Evolutionary conservation across 768 basidiomycete genomes (phyloP).

Genomic region (Auricularia sp.): DNA sequence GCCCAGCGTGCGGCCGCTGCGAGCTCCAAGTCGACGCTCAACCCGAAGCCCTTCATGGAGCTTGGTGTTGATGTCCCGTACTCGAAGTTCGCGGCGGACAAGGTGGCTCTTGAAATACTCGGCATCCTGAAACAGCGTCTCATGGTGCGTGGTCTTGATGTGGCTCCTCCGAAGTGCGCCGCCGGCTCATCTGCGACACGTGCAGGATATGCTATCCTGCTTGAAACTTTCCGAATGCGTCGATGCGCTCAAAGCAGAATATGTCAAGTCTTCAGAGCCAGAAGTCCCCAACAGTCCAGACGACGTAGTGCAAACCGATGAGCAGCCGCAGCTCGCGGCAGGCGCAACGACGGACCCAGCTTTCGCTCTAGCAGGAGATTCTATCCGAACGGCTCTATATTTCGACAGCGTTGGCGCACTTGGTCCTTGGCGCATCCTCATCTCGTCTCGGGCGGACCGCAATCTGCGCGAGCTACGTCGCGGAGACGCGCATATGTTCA

Average conservation of each 20-base stretch:
- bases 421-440: conserved; percentile 53
- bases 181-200: conserved; percentile 7
- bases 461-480: conserved; percentile 39
- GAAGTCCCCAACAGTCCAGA: neutral
- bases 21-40: conserved; percentile 8
- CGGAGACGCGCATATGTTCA: conserved; percentile 36
- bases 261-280: conserved; percentile 13
- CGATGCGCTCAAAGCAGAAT: neutral
- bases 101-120: conserved; percentile 12
- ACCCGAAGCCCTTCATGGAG: conserved; percentile 21
- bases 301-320: neutral
- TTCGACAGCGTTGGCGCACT: conserved; percentile 51
- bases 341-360: neutral
- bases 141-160: conserved; percentile 14
- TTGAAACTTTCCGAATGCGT: neutral
- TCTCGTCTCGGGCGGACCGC: conserved; percentile 39
- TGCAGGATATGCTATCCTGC: conserved; percentile 13
- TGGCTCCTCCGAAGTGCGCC: neutral
- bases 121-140: conserved; percentile 18
- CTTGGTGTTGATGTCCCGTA: conserved; percentile 21
- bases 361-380: conserved; percentile 39
- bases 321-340: conserved; percentile 9
- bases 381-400: conserved; percentile 50
- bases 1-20: neutral
- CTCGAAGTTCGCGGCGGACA: conserved; percentile 12